Base-by-base conservation (phyloP, 768 basidiomycete genomes). In the Boletus subcaerulescens region DNA sequence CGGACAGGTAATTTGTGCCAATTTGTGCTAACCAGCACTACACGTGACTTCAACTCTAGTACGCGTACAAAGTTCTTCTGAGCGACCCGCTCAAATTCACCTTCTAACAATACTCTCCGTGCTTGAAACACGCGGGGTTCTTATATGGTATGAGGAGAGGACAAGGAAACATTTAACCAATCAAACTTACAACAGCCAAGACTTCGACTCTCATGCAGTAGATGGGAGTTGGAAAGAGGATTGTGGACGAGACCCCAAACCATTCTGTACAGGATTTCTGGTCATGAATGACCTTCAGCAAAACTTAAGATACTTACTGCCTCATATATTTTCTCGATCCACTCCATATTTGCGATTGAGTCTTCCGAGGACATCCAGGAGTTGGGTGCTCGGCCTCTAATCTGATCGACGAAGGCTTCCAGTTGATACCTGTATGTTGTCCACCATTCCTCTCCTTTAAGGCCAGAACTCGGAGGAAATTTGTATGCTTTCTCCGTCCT, bases 361-460 rank as follows among this genome's bases (percentile, higher is more conserved):
- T 85, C 81, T 51, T 86, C 79, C 14, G 67, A 68, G 8, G 71
- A 64, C 36, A 85, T 59, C 85, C 86, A 88, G 14, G 75, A 76
- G 52, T 78, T 74, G 3, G 83, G 80, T 20, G 68, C 65, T 33
- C 79, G 72, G 17, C 83, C 83, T 53, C 73, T 73, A 43, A 87
- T 56, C 63, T 74, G 77, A 61, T 88, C 80, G 9, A 87, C 79
- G 52, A 86, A 86, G 8, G 80, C 81, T 68, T 87, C 84, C 36
- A 86, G 68, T 66, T 86, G 84, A 56, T 80, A 83, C 24, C 72
- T 65, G 52, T 73, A 71, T 22, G 83, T 79, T 36, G 79, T 72
- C 84, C 84, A 87, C 78, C 80, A 83, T 10, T 72, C 71, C 65
- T 84, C 77, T 20, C 83, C 83, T 51, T 78, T 74, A 36, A 39